A percentile compares a stretch with the other conserved stretches of the same genome.
Conservation (phyloP, 495 filamentous ascomycete species). For the Aspergillus ellipticus region DNA sequence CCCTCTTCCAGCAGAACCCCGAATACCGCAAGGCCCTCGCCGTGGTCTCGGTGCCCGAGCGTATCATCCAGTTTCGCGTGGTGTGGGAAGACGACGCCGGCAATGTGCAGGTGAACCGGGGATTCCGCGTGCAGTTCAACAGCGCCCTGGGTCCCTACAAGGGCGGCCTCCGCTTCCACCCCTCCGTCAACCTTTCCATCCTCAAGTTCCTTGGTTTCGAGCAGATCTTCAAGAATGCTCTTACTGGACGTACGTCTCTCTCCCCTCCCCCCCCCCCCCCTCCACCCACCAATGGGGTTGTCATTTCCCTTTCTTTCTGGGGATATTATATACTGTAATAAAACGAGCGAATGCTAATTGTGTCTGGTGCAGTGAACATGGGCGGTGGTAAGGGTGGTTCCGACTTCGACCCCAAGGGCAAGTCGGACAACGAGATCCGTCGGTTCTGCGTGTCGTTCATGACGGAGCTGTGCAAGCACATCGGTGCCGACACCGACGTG, state of each 20-base stretch:
- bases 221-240: constrained; percentile 99
- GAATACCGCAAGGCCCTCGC: constrained; percentile 88
- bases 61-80: constrained; percentile 94
- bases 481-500: constrained; percentile 93
- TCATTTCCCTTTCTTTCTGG: too few relatives aligned
- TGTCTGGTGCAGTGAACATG: constrained; percentile 57
- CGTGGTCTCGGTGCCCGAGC: constrained; percentile 89
- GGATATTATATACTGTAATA: too few relatives aligned
- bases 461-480: constrained; percentile 90
- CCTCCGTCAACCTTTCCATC: constrained; percentile 93
- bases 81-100: constrained; percentile 93
- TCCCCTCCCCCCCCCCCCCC: not conserved
- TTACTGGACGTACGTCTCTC: constrained; percentile 60
- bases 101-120: constrained; percentile 85
- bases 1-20: constrained; percentile 88
- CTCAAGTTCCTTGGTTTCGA: constrained; percentile 99
- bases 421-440: constrained; percentile 94
- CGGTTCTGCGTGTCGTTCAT: constrained; percentile 97
- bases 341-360: constrained; percentile 1
- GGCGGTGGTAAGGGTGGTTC: constrained; percentile 97
- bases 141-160: constrained; percentile 97
- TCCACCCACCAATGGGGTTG: too few relatives aligned
- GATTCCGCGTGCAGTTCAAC: constrained; percentile 98
- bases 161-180: constrained; percentile 94
- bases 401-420: constrained; percentile 99